Conservation (phyloP, 148 eudicot species). For the Silene conica region DNA sequence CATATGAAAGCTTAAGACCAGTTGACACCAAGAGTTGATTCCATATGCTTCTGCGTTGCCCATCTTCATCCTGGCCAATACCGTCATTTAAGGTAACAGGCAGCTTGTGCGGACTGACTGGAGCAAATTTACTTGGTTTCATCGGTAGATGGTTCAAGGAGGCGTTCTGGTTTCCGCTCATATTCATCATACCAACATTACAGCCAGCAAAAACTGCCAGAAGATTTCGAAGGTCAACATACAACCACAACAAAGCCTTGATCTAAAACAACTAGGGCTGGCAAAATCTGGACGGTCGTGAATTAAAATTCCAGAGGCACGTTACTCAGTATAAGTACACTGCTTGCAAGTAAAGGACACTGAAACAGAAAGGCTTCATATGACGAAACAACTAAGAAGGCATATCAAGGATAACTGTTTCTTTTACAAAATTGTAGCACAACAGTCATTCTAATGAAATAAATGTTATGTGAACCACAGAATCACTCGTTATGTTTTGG, state of each 20-base stretch:
- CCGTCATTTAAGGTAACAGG: conserved; percentile 28
- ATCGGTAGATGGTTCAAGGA: conserved; percentile 22
- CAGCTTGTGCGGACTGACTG: conserved; percentile 32
- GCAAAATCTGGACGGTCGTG: background rate
- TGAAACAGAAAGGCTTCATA: too few relatives aligned
- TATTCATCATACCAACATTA: conserved; percentile 26
- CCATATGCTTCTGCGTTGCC: conserved; percentile 20
- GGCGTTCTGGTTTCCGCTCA: conserved; percentile 28
- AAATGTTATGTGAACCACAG: too few relatives aligned
- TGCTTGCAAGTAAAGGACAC: too few relatives aligned
- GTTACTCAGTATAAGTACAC: too few relatives aligned
- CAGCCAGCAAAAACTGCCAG: conserved; percentile 36
- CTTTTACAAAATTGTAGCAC: too few relatives aligned
- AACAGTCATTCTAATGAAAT: too few relatives aligned
- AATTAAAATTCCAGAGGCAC: background rate
- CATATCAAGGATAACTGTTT: too few relatives aligned
- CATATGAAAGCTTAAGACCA: conserved; percentile 45
- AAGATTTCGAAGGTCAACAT: background rate
- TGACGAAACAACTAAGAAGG: too few relatives aligned
- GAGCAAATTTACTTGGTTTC: conserved; percentile 24
- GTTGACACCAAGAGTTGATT: conserved; percentile 42
- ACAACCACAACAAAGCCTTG: background rate
- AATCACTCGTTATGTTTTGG: too few relatives aligned
- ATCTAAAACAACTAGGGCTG: too few relatives aligned
- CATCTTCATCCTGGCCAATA: conserved; percentile 27